Evolutionary conservation across 495 filamentous ascomycete genomes (phyloP).

Genomic region (Penicillium angulare): DNA sequence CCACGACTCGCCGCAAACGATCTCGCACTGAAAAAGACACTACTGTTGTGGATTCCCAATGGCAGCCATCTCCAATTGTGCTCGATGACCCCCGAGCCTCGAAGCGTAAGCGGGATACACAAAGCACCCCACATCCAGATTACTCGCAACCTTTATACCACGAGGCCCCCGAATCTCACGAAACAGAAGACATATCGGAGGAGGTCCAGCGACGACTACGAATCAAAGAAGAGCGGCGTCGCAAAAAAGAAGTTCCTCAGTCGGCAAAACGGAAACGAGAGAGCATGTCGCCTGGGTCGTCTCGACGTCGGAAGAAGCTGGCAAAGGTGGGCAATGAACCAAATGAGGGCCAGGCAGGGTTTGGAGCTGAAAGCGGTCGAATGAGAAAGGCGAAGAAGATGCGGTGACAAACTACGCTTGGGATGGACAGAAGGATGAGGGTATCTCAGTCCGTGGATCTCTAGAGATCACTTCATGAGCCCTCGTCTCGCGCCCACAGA

Average conservation of each 20-base stretch:
- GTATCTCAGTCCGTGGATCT: no score
- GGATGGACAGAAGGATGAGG: no score
- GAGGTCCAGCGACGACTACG: constrained; percentile 41
- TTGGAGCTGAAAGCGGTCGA: constrained; percentile 8
- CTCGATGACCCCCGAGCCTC: background rate
- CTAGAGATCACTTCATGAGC: no score
- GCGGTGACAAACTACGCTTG: no score
- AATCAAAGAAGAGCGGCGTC: constrained; percentile 39
- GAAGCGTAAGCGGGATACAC: constrained; percentile 25
- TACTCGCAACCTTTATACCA: constrained; percentile 9
- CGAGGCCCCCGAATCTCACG: constrained; percentile 23
- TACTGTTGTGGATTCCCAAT: background rate
- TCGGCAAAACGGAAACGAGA: constrained; percentile 40
- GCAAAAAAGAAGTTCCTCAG: constrained; percentile 25
- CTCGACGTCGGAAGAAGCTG: constrained; percentile 27
- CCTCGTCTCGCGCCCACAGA: no score
- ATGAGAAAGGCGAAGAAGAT: background rate
- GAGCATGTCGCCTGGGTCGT: constrained; percentile 12
- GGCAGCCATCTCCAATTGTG: background rate
- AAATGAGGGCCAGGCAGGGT: no score
- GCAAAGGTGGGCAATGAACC: background rate
- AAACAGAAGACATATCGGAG: constrained; percentile 48
- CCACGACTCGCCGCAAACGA: constrained; percentile 10
- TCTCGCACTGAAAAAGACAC: constrained; percentile 10
- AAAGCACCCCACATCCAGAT: constrained; percentile 12